phyloP scores from a whole-genome alignment of 768 basidiomycete genomes.

The Rhodosporidiobolus odoratus region DNA sequence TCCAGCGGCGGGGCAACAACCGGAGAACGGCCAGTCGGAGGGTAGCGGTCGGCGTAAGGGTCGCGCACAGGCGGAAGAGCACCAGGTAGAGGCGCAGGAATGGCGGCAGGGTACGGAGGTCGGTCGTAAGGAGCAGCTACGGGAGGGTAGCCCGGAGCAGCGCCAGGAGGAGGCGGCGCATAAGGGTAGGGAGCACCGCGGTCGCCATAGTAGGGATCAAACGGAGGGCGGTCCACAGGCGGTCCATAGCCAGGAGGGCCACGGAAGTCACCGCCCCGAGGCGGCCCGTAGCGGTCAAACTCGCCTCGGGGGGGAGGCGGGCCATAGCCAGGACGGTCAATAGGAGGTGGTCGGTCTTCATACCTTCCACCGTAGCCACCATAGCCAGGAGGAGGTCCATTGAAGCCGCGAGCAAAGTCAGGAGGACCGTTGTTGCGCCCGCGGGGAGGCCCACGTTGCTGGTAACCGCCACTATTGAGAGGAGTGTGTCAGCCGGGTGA shows the following conservation, averaged over 20 bases:
- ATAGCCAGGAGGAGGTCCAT: constrained; percentile 7
- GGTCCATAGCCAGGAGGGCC: constrained; percentile 5
- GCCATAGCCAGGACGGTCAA: constrained; percentile 26
- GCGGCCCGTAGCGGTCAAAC: constrained; percentile 16
- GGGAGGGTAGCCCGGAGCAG: constrained; percentile 13
- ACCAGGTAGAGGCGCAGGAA: background rate
- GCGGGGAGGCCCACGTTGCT: background rate
- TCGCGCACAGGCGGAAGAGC: constrained; percentile 4
- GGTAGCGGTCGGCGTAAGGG: constrained; percentile 28
- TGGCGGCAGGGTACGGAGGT: constrained; percentile 11
- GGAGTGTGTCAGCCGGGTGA: constrained; percentile 1
- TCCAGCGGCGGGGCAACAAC: constrained; percentile 7
- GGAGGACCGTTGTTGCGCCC: background rate
- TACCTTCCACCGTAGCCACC: constrained; percentile 1
- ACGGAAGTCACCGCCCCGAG: constrained; percentile 10
- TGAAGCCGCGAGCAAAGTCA: background rate
- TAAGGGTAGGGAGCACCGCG: constrained; percentile 12
- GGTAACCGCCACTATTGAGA: no score
- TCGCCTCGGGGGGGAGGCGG: constrained; percentile 2
- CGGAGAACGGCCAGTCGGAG: constrained; percentile 18
- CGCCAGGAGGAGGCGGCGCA: constrained; percentile 2
- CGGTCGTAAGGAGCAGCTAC: constrained; percentile 23
- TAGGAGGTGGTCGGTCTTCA: background rate
- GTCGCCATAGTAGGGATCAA: constrained; percentile 34
- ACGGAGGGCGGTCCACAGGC: constrained; percentile 21